These are phyloP conservation scores for Eucalyptus lansdowneana DNA, from an alignment of 345 rosid species.

Conservation along the genomic window DNA sequence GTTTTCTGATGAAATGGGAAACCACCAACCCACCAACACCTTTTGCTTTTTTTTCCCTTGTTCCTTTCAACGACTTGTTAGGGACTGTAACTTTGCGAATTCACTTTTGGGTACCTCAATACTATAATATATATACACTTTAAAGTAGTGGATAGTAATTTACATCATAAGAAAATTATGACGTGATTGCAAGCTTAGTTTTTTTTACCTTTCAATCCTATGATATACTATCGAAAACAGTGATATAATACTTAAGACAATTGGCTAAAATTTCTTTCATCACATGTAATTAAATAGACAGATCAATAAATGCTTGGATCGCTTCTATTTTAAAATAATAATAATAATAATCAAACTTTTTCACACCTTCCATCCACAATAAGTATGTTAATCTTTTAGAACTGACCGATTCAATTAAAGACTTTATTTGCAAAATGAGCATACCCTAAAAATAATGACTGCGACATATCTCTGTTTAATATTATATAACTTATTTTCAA, in stretches of 20 bases:
- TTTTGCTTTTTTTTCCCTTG: background rate
- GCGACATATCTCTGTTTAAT: background rate
- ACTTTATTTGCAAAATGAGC: background rate
- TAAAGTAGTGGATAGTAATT: background rate
- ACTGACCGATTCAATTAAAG: fast-evolving
- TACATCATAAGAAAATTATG: background rate
- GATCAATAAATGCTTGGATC: background rate
- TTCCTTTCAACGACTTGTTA: background rate
- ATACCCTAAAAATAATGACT: background rate
- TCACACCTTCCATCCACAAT: background rate
- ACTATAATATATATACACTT: background rate
- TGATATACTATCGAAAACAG: background rate
- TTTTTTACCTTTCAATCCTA: background rate
- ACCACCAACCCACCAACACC: background rate
- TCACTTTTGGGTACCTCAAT: background rate
- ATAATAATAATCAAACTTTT: background rate
- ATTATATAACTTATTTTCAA: no score
- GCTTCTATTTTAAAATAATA: no score
- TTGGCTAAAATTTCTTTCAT: background rate
- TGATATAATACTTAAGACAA: background rate
- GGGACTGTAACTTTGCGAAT: background rate
- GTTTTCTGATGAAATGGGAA: background rate
- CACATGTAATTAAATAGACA: background rate
- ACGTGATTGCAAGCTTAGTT: background rate
- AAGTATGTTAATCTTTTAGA: background rate